Evolutionary conservation across 495 filamentous ascomycete species (phyloP).

Genomic region (Penicillium fimorum): DNA sequence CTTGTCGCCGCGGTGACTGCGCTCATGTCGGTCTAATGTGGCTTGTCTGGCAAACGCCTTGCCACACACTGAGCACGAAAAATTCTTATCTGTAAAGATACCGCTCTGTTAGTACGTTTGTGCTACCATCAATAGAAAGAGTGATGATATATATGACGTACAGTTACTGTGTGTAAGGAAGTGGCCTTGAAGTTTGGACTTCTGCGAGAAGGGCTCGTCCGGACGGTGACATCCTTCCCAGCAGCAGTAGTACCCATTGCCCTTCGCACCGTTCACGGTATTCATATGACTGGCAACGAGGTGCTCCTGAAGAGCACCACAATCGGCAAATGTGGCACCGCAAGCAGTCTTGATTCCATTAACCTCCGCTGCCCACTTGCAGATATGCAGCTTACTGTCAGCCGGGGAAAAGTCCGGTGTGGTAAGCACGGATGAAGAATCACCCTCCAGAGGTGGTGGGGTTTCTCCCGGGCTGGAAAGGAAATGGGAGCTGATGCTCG

Average conservation of each 20-base stretch:
- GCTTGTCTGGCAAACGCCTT: constrained; percentile 49
- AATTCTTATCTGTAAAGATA: constrained; percentile 42
- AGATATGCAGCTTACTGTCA: constrained; percentile 37
- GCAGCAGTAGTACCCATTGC: constrained; percentile 49
- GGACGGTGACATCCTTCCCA: constrained; percentile 49
- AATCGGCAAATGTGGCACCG: constrained; percentile 35
- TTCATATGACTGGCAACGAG: constrained; percentile 41
- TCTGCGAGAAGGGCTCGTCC: constrained; percentile 49
- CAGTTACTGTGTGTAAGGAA: constrained; percentile 51
- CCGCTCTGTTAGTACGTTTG: constrained; percentile 7
- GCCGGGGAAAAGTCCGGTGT: constrained; percentile 39
- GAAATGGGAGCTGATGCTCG: constrained; percentile 44
- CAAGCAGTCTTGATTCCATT: constrained; percentile 35
- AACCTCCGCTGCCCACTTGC: constrained; percentile 36
- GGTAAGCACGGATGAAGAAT: constrained; percentile 39
- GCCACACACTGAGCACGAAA: constrained; percentile 46
- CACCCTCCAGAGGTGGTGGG: constrained; percentile 44
- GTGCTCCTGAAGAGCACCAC: constrained; percentile 45
- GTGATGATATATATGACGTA: constrained; percentile 18
- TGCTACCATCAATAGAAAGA: not conserved
- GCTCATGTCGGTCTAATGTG: constrained; percentile 49
- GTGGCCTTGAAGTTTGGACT: constrained; percentile 51
- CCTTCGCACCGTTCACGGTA: constrained; percentile 43
- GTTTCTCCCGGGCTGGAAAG: constrained; percentile 43
- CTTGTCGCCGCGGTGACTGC: constrained; percentile 55